Evolutionary conservation across 257 asterid species (phyloP), one percentile per base, ranked within the genome.

Genomic region (Capsicum baccatum): DNA sequence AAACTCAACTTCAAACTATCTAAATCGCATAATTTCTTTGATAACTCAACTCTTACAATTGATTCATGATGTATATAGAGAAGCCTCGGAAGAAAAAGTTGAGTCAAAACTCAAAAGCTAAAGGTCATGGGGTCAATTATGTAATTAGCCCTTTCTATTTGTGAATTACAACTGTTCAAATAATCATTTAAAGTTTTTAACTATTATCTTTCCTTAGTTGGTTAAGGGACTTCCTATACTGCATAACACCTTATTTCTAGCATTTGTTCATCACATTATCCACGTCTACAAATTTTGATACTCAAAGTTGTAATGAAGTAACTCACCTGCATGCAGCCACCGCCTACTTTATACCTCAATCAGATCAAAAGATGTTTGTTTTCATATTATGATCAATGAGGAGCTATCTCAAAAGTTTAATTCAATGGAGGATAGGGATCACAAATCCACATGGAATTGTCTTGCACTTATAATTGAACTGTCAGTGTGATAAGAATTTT

Each of bases 231-330:
- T 17, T 70, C 79, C 79, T n/a, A n/a, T 11, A 9, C 9, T 2
- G 16, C 37, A 71, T n/a, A 71, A 44, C 79, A 71, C 79, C 47
- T 17, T 6, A 71, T 44, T 44, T 17, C 79, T 71, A 44, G 35
- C 57, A 71, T n/a, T 42, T 71, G n/a, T 47, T 71, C 79, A 71
- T 44, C 57, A 44, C 79, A 71, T 71, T n/a, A 71, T 71, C 39
- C 79, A 71, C 3, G 5, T 71, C 37, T 71, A n/a, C 9, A 4
- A n/a, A 19, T 71, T 44, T 71, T 39, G 10, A 21, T 44, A 44
- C 79, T 44, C 58, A 71, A 44, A 47, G 44, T 44, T 71, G 79
- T 17, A 71, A 57, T 71, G 79, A 17, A 71, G 37, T 44, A 44
- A 57, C 79, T 71, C 79, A 26, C 2, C 39, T 64, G 70, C 16